Base-by-base conservation (phyloP, 768 basidiomycete genomes). In the Pleurotus cornucopiae region DNA sequence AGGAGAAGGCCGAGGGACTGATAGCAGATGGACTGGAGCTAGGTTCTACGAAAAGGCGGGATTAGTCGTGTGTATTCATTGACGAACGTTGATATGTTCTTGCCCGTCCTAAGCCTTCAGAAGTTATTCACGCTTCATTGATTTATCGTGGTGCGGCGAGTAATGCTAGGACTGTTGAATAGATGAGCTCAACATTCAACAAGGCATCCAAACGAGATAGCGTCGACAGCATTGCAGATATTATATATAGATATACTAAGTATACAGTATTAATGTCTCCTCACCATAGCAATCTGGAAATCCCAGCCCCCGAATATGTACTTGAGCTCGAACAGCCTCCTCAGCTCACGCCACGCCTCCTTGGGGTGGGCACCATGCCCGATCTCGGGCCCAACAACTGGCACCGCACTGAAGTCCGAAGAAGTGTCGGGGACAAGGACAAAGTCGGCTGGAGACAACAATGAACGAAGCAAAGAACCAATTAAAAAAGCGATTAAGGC, bases 381-480 rank as follows among this genome's bases (percentile, higher is more conserved):
- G 11, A 40, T 13, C 23, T 86, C 86, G 14, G 68, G 68, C 23
- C 67, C 67, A 16, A 64, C 61, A 54, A 72, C 78, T 14, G 68
- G 67, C 23, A 67, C 67, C 14, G 64, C 61, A 55, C 72, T 78
- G 58, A 83, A 81, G 65, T 70, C 66, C 59, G 78, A 59, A 61
- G 85, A 83, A 60, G 75, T 76, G 62, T 81, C 86, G 30, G 30
- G 30, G 43, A 91, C 83, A 67, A 93, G 87, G 44, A 94, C 85
- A 73, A 94, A 95, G 71, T 97, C 96, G 13, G 88, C 91, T 44
- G 96, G 91, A 5, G 88, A 89, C 39, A 98, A 75, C 59, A 98
- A 77, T 14, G 91, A 93, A 55, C 96, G 83, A 58, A 97, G 73
- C 55, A 98, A 74, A 23, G 93, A 95, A 56, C 96, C 96, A 63